phyloP scores from a whole-genome alignment of 2,329 filamentous ascomycete species.

The Colletotrichum sp. region DNA sequence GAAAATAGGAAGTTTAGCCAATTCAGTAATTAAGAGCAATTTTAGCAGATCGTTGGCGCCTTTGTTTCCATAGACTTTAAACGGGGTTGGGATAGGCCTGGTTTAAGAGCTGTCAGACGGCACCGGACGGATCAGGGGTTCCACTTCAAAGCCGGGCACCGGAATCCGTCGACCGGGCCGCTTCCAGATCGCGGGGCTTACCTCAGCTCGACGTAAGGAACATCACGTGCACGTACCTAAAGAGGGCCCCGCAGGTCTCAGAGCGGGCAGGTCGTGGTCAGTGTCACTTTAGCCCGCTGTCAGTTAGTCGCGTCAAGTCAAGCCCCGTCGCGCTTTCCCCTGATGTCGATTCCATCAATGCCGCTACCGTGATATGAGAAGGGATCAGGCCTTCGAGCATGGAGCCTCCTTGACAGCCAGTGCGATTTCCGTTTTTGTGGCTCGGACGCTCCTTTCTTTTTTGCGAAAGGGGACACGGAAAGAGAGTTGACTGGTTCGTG shows the following conservation, averaged over 20 bases:
- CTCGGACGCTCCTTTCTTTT: constrained; percentile 2
- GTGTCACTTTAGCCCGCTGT: constrained; percentile 1
- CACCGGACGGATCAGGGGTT: not conserved
- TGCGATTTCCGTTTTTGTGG: constrained; percentile 5
- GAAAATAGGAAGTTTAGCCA: not conserved
- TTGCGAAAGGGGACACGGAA: not conserved
- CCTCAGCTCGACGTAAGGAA: not conserved
- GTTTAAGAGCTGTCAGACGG: not conserved
- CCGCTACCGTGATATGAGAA: constrained; percentile 9
- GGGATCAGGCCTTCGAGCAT: constrained; percentile 2
- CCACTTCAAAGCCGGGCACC: not conserved
- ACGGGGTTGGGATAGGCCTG: not conserved
- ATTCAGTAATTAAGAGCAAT: not conserved
- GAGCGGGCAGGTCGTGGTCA: not conserved
- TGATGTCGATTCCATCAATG: not conserved
- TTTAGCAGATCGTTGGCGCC: not conserved
- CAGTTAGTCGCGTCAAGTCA: constrained; percentile 2
- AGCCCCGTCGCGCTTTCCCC: not conserved
- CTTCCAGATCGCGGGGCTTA: not conserved
- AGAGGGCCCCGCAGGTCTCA: not conserved
- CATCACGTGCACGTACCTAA: not conserved
- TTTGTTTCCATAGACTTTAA: not conserved
- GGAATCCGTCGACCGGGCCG: not conserved
- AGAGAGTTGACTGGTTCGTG: not conserved
- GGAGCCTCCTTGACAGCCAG: constrained; percentile 13